Evolutionary conservation across 176 grass and related monocot genomes (phyloP).

Genomic region (Cenchrus fungigraminus): DNA sequence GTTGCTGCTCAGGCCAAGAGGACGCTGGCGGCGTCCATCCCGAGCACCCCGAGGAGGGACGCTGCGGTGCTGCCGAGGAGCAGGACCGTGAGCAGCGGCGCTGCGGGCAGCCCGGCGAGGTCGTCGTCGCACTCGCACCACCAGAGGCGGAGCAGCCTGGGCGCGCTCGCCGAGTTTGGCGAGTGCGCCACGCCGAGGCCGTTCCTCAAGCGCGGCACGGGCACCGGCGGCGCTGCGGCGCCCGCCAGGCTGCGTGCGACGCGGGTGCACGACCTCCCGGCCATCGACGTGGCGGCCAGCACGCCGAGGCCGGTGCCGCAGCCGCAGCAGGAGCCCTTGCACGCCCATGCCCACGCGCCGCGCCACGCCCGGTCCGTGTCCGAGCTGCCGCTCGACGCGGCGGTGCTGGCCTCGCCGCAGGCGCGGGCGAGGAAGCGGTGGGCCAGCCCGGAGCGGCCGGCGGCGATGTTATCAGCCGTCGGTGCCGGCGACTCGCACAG

Average conservation of each 20-base stretch:
- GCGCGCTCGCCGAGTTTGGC: not conserved
- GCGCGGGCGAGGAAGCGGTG: conserved; percentile 47
- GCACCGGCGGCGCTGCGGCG: conserved; percentile 38
- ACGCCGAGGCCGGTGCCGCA: not conserved
- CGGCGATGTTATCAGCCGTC: conserved; percentile 26
- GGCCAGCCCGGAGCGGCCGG: conserved; percentile 44
- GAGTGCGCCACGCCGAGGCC: conserved; percentile 39
- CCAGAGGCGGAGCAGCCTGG: conserved; percentile 47
- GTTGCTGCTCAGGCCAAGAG: conserved; percentile 8
- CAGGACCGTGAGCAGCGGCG: conserved; percentile 29
- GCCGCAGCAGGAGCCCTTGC: not conserved
- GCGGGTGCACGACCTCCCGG: conserved; percentile 44
- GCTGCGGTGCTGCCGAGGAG: conserved; percentile 25
- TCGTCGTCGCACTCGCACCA: not conserved
- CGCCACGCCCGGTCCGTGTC: conserved; percentile 43
- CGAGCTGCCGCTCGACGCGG: conserved; percentile 29
- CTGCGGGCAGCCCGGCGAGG: not conserved
- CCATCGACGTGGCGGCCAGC: conserved; percentile 10
- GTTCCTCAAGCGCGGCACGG: conserved; percentile 55
- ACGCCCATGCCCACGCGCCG: not conserved
- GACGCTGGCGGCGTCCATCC: not conserved
- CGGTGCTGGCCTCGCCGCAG: not conserved
- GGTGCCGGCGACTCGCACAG: conserved; percentile 36
- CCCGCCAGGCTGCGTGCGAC: conserved; percentile 2
- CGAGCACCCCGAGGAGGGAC: conserved; percentile 41